Conservation (phyloP, 75 land plant genomes). For the Pinus tabuliformis region DNA sequence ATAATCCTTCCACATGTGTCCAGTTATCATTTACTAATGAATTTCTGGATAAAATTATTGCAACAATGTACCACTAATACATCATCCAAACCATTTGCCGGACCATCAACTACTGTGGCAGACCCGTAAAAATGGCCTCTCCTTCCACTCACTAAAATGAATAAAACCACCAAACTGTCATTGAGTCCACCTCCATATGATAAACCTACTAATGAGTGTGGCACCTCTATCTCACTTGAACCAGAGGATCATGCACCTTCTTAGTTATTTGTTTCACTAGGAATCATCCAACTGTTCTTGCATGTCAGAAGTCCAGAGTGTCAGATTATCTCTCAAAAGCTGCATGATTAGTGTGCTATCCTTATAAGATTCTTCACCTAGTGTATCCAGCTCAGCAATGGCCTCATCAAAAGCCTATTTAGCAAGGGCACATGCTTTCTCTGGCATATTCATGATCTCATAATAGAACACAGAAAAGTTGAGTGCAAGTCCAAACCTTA, state of each 20-base stretch:
- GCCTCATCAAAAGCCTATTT: slow-evolving; percentile 34
- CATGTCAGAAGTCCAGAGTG: slow-evolving; percentile 17
- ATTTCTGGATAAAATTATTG: background rate
- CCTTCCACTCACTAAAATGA: background rate
- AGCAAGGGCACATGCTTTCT: slow-evolving; percentile 50
- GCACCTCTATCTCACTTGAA: background rate
- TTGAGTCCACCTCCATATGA: slow-evolving; percentile 1
- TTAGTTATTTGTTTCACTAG: background rate
- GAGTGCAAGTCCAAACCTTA: slow-evolving; percentile 54
- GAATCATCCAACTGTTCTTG: background rate
- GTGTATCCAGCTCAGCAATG: slow-evolving; percentile 16
- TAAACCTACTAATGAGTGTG: background rate
- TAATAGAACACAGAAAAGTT: slow-evolving; percentile 70
- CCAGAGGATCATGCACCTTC: background rate
- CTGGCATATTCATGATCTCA: slow-evolving; percentile 52
- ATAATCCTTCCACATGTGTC: background rate
- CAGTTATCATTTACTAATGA: background rate
- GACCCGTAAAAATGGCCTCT: background rate
- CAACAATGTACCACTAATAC: background rate
- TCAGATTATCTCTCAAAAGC: slow-evolving; percentile 18
- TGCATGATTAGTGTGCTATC: slow-evolving; percentile 22
- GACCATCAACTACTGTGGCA: background rate
- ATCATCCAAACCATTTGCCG: background rate
- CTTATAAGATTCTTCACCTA: slow-evolving; percentile 22
- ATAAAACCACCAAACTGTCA: background rate